Evolutionary conservation across 352 stramenopile species (phyloP).

Genomic region (Globisporangium solare): DNA sequence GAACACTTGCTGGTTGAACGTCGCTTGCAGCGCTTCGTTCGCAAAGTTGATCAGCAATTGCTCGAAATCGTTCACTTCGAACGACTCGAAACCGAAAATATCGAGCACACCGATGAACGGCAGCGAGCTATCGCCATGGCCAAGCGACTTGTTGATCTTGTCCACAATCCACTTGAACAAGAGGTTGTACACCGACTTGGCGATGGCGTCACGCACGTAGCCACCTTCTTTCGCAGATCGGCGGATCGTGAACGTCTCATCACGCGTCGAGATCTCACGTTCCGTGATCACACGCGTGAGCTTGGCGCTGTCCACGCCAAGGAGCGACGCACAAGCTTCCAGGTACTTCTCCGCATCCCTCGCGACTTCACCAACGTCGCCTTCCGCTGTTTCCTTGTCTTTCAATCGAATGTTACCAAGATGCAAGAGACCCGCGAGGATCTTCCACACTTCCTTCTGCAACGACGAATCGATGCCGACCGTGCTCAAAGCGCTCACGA

Average conservation of each 20-base stretch:
- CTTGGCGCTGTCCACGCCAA: conserved; percentile 65
- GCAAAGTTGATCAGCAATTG: conserved; percentile 90
- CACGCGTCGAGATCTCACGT: conserved; percentile 71
- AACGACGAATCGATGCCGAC: conserved; percentile 65
- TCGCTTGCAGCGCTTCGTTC: conserved; percentile 85
- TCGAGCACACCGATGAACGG: conserved; percentile 94
- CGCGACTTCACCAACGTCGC: conserved; percentile 67
- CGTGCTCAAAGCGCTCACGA: conserved; percentile 67
- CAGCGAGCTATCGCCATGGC: conserved; percentile 61
- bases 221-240: conserved; percentile 72
- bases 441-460: conserved; percentile 75
- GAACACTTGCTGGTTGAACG: conserved; percentile 90
- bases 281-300: conserved; percentile 78
- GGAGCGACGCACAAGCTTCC: conserved; percentile 44
- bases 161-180: conserved; percentile 84
- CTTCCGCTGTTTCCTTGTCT: conserved; percentile 76
- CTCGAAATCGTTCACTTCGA: conserved; percentile 92
- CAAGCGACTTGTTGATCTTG: conserved; percentile 81
- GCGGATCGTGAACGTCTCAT: conserved; percentile 79
- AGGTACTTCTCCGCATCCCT: conserved; percentile 49
- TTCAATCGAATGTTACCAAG: conserved; percentile 76
- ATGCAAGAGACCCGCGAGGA: conserved; percentile 74
- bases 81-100: conserved; percentile 98
- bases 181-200: conserved; percentile 92
- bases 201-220: conserved; percentile 89